Evolutionary conservation across 345 rosid genomes (phyloP), one percentile per base, ranked within the genome.

Genomic region (Lenwebbia sp.): DNA sequence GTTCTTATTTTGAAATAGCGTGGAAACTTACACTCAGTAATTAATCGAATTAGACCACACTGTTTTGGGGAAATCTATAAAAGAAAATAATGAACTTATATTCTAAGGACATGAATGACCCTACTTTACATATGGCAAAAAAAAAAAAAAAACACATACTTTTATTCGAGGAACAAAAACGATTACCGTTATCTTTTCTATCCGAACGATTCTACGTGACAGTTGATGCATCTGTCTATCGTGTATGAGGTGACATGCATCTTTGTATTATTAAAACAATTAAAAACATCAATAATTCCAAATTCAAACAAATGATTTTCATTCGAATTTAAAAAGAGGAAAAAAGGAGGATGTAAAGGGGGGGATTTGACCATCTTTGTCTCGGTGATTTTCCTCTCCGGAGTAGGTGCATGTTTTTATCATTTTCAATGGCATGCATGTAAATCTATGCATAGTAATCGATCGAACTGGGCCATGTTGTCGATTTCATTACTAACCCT

Each of bases 401-500:
- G 75, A 15, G 22, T 7, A 30, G 2, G 33, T 15, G 41, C 23
- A 8, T 4, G 41, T 12, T 5, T 30, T 65, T 54, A 17, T 4
- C 76, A 65, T 60, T n/a, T 60, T 28, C 2, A 0, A 60, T 0
- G 2, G 4, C 21, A 60, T 1, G 21, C 2, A 0, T 7, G 22
- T 62, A 30, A 62, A 30, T 2, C 41, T 62, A 62, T 3, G 41
- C 41, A 0, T 0, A 3, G 1, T 9, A 30, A 14, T 14, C 10
- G 5, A 62, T 65, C 1, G 21, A 65, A 4, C 2, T 4, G 7
- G 7, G 28, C 0, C 0, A 1, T 51, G 0, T 7, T 15, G 22
- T 28, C 44, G 22, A 52, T 28, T 10, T 21, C n/a, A 62, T 30
- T 3, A 7, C 15, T 65, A 10, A 1, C 40, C 76, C 6, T 1